These are phyloP conservation scores for Cylindrotheca fusiformis DNA, from an alignment of 108 stramenopile genomes.

Conservation along the genomic window DNA sequence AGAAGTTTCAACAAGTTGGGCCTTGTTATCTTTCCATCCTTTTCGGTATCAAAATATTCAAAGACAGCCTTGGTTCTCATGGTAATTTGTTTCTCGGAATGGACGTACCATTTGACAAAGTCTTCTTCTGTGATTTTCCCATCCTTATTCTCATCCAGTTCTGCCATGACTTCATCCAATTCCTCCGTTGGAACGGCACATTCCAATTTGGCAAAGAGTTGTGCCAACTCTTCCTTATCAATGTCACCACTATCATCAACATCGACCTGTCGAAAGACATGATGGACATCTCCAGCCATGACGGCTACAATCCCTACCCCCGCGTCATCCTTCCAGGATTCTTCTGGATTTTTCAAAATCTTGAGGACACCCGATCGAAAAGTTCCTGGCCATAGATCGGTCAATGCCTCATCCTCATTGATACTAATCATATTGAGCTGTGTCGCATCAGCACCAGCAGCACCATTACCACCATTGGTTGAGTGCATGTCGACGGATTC, in stretches of 20 bases:
- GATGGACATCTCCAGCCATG: slow-evolving; percentile 68
- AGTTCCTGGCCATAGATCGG: slow-evolving; percentile 45
- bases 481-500: background rate
- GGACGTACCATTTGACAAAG: slow-evolving; percentile 73
- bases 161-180: slow-evolving; percentile 48
- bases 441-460: no score
- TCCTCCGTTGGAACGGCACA: slow-evolving; percentile 43
- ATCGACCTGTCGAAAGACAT: slow-evolving; percentile 67
- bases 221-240: slow-evolving; percentile 60
- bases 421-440: no score
- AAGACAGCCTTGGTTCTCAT: slow-evolving; percentile 46
- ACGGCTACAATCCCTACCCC: slow-evolving; percentile 73
- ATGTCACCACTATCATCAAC: slow-evolving; percentile 59
- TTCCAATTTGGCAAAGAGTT: slow-evolving; percentile 61
- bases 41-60: slow-evolving; percentile 65
- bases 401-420: background rate
- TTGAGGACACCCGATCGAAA: slow-evolving; percentile 79
- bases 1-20: slow-evolving; percentile 60
- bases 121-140: slow-evolving; percentile 62
- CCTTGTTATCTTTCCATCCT: slow-evolving; percentile 55
- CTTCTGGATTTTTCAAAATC: slow-evolving; percentile 56
- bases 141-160: slow-evolving; percentile 60
- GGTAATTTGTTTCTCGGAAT: slow-evolving; percentile 58
- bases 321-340: slow-evolving; percentile 60
- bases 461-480: background rate